Conservation (phyloP, 345 rosid genomes). For the Pseudoturritis turrita region DNA sequence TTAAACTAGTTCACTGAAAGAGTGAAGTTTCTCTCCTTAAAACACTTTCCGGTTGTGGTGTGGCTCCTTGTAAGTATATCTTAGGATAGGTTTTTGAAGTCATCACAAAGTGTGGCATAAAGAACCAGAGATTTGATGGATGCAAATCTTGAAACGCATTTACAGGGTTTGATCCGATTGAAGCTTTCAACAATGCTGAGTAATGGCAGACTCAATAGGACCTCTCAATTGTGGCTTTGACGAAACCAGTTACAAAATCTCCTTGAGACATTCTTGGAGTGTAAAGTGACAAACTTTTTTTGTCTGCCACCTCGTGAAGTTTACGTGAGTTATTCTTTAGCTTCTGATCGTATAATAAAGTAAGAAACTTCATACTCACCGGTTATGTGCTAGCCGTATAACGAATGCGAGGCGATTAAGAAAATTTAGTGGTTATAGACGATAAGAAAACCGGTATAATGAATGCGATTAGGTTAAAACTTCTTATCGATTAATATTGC, state of each 20-base stretch:
- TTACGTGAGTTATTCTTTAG: background rate
- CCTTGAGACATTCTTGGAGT: background rate
- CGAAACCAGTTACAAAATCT: too few species aligned
- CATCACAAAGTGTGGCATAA: background rate
- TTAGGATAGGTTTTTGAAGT: background rate
- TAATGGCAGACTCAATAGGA: too few species aligned
- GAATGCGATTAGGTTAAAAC: too few species aligned
- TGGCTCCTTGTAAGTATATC: background rate
- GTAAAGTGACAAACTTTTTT: background rate
- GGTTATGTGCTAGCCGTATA: too few species aligned
- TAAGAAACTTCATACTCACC: background rate
- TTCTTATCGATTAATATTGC: too few species aligned
- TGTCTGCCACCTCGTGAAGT: background rate
- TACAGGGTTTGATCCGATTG: background rate
- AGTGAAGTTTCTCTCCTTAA: too few species aligned
- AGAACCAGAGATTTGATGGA: background rate
- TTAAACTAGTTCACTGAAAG: too few species aligned
- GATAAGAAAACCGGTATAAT: too few species aligned
- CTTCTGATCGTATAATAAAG: background rate
- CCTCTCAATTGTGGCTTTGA: too few species aligned
- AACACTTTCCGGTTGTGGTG: background rate
- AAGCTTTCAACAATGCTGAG: too few species aligned
- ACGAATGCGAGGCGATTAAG: too few species aligned
- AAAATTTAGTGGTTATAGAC: too few species aligned
- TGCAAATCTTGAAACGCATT: background rate